Conservation (phyloP, 331 rosid genomes). For the Telfairia occidentalis region DNA sequence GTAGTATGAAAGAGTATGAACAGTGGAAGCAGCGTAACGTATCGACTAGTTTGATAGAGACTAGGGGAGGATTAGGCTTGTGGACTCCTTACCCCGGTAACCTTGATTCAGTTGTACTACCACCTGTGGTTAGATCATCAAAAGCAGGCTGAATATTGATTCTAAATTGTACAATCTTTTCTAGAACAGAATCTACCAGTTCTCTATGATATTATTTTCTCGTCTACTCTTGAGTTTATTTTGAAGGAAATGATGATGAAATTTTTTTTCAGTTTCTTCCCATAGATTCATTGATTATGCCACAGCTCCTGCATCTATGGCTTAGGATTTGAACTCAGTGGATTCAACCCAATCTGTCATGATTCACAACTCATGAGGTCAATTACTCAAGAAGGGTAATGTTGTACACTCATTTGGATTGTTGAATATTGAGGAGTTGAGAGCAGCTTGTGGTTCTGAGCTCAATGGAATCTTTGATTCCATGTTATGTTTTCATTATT, state of each 20-base stretch:
- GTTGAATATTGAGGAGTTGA: background rate
- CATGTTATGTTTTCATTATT: background rate
- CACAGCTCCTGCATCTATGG: background rate
- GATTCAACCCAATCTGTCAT: background rate
- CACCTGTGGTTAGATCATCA: conserved; percentile 67
- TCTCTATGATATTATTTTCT: background rate
- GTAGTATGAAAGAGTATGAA: conserved; percentile 44
- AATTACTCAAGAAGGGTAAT: background rate
- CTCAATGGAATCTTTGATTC: background rate
- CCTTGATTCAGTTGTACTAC: conserved; percentile 59
- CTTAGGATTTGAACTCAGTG: background rate
- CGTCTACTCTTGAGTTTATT: background rate
- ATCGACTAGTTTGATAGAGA: conserved; percentile 42
- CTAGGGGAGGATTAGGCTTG: conserved; percentile 88
- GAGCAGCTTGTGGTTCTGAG: background rate
- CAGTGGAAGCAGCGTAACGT: conserved; percentile 29
- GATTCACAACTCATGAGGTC: background rate
- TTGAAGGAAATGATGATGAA: background rate
- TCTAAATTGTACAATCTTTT: background rate
- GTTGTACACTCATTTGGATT: background rate
- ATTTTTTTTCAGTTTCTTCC: background rate
- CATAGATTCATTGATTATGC: background rate
- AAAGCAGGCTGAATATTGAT: conserved; percentile 76
- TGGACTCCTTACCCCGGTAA: conserved; percentile 82
- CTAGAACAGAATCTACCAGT: background rate